These are phyloP conservation scores for Crithidia expoeki DNA, from an alignment of 208 protist genomes.

Conservation along the genomic window DNA sequence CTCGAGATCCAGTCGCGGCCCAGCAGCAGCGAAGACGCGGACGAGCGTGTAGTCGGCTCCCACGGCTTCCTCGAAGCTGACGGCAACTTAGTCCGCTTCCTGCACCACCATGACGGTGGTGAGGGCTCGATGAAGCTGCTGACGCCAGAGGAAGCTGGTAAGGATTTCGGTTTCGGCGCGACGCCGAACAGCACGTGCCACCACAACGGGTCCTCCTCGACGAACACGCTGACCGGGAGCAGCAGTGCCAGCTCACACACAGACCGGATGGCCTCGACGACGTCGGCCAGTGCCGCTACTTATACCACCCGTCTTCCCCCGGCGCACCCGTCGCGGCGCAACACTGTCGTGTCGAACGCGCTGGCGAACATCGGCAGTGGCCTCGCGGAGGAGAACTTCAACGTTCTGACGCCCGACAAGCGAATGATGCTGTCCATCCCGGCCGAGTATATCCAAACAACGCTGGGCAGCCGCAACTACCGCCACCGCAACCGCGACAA, in stretches of 20 bases:
- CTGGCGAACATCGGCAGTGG: slow-evolving; percentile 29
- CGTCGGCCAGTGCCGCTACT: neutral
- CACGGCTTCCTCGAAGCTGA: neutral
- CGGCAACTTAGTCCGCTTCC: slow-evolving; percentile 5
- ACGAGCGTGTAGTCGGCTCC: neutral
- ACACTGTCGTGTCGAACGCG: slow-evolving; percentile 22
- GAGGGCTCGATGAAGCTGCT: neutral
- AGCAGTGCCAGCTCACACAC: slow-evolving; percentile 14
- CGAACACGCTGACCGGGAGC: slow-evolving; percentile 20
- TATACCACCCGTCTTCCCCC: neutral
- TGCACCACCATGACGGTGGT: neutral
- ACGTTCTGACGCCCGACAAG: slow-evolving; percentile 72
- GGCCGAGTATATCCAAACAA: slow-evolving; percentile 51
- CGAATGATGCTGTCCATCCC: slow-evolving; percentile 65
- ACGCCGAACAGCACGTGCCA: neutral
- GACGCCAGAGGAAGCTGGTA: neutral
- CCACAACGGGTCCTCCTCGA: slow-evolving; percentile 5
- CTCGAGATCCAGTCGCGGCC: neutral
- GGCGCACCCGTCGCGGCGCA: slow-evolving; percentile 3
- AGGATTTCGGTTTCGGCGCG: neutral
- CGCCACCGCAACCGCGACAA: slow-evolving; percentile 41
- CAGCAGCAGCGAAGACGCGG: neutral
- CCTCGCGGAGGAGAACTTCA: slow-evolving; percentile 48
- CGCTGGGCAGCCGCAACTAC: slow-evolving; percentile 57
- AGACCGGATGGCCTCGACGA: slow-evolving; percentile 1